Conservation (phyloP, 805 yeast species). For the Middelhovenomyces tepae region DNA sequence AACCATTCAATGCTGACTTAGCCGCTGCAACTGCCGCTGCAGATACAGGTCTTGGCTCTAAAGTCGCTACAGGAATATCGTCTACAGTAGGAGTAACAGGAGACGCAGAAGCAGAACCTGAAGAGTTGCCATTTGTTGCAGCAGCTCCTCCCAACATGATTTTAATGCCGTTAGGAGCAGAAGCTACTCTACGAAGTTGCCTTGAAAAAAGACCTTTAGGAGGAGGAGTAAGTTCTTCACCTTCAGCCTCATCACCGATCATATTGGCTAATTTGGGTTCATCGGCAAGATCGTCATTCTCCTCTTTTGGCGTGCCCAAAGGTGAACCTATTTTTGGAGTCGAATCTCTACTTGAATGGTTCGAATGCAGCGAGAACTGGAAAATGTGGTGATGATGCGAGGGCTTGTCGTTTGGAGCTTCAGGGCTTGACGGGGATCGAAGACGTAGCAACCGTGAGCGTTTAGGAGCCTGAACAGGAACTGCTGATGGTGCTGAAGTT, state of each 20-base stretch:
- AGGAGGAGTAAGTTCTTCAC: constrained; percentile 20
- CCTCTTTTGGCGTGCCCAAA: constrained; percentile 9
- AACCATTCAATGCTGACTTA: constrained; percentile 15
- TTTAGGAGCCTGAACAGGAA: constrained; percentile 2
- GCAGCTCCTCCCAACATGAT: constrained; percentile 12
- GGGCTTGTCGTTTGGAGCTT: constrained; percentile 11
- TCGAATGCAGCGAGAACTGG: constrained; percentile 4
- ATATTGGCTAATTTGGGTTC: constrained; percentile 1
- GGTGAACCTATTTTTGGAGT: constrained; percentile 11
- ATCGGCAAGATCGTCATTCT: constrained; percentile 20
- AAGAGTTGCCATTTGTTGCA: constrained; percentile 1
- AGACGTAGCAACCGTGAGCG: constrained; percentile 16
- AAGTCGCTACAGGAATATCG: background rate
- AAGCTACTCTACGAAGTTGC: constrained; percentile 62
- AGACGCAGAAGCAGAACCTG: background rate
- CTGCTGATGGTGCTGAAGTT: constrained; percentile 1
- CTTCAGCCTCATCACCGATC: no score
- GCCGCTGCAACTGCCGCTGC: background rate
- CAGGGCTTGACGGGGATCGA: constrained; percentile 26
- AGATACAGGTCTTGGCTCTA: constrained; percentile 5
- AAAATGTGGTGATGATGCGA: constrained; percentile 11
- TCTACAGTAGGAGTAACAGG: background rate
- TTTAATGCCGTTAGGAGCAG: constrained; percentile 65
- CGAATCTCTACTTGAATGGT: background rate
- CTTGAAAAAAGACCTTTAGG: constrained; percentile 19